Base-by-base conservation (phyloP, 495 filamentous ascomycete species). In the Penicillium parvum region DNA sequence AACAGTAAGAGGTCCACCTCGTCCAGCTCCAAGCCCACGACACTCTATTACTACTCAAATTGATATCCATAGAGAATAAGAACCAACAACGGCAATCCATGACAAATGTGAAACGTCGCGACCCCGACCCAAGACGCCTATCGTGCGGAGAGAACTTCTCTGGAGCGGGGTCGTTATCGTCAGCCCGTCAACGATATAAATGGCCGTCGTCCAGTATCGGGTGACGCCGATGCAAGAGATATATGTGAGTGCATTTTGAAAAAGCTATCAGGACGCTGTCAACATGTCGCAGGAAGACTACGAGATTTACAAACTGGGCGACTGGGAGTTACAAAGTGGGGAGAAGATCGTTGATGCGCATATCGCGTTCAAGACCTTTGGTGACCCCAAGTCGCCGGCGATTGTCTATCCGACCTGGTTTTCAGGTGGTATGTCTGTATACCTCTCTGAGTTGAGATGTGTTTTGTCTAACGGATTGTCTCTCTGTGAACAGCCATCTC, bases 401-500 rank as follows among this genome's bases (percentile, higher is more conserved):
- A 78, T 88, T 38, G 71, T 88, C 25, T 86, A 87, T 55, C 84
- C 84, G 9, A 76, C 76, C 2, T 87, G 83, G 83, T 88, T 78
- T 47, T 83, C 79, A 9, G 82, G 81, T 43, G 44, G 74, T 80
- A 66, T 19, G 58, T 43, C 21, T 25, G 7, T 28, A n/a, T n/a
- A n/a, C n/a, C n/a, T n/a, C n/a, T n/a, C n/a, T n/a, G n/a, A n/a
- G n/a, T n/a, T n/a, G n/a, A n/a, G n/a, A n/a, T n/a, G n/a, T n/a
- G n/a, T n/a, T n/a, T n/a, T n/a, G n/a, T n/a, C n/a, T n/a, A n/a
- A n/a, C n/a, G n/a, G n/a, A n/a, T n/a, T n/a, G n/a, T n/a, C n/a
- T n/a, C n/a, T 12, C 27, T 18, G 42, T 12, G 38, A 7, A 16
- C 20, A 78, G 73, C 52, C 1, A 77, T 85, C 42, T 71, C 70